Evolutionary conservation across 2,329 filamentous ascomycete genomes (phyloP), one percentile per base, ranked within the genome.

Genomic region (Talaromyces sp.): DNA sequence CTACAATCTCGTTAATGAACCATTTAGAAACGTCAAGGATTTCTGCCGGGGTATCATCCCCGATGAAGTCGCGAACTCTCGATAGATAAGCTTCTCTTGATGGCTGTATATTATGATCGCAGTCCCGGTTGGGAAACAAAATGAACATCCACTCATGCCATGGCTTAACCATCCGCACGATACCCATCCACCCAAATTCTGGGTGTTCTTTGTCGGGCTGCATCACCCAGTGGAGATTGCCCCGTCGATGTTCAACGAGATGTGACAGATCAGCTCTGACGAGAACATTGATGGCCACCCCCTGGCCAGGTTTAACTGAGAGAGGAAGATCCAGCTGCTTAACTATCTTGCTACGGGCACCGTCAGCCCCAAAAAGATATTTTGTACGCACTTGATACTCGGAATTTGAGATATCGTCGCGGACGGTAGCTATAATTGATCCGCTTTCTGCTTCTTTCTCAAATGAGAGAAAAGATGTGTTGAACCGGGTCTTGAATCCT

Each of bases 71-170:
- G 33, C 74, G 76, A 1, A 85, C 74, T 3, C 79, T 72, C 31
- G 72, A 66, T 3, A 80, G 52, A 64, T 82, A 84, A 66, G 84
- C 78, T 9, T 81, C 81, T 1, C 76, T 64, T 0, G 78, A 76
- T 0, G 82, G 80, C 18, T 76, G 73, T 61, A 78, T 79, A 34
- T 53, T 63, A n/a, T 23, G 23, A 23, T 23, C 23, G 60, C 63
- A 31, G 23, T 66, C 64, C 2, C 63, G 76, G 8, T 69, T 68
- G 0, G 82, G 81, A n/a, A 87, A 74, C 16, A 86, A 69, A 60
- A 85, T 83, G 51, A 84, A 83, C 75, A 85, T 78, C 85, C 85
- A 89, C 73, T 88, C 83, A 65, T 82, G 69, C 85, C 85, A 88
- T 0, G 85, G 81, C 73, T 83, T 85, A 4, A 88, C 84, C 85